phyloP scores from a whole-genome alignment of 805 yeast genomes.

The Lipomyces kockii region DNA sequence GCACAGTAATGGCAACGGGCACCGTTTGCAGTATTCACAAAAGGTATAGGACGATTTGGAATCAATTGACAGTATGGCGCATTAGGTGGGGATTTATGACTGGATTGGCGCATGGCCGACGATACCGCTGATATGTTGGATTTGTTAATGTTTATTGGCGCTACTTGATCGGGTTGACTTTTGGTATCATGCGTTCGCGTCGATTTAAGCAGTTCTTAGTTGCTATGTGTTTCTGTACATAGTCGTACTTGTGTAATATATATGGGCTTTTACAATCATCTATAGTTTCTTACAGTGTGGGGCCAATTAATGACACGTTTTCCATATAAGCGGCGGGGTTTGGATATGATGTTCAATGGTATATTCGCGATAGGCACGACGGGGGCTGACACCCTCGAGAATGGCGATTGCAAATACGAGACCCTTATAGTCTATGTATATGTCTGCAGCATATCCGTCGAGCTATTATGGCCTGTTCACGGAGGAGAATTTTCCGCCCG shows the following conservation, averaged over 20 bases:
- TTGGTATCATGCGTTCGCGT: background rate
- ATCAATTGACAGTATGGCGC: background rate
- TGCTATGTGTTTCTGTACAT: background rate
- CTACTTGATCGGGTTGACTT: background rate
- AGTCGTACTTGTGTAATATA: background rate
- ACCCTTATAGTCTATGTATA: background rate
- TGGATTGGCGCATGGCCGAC: background rate
- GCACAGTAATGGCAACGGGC: slow-evolving; percentile 15
- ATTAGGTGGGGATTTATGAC: background rate
- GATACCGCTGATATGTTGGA: background rate
- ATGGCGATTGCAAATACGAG: background rate
- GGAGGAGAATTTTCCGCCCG: background rate
- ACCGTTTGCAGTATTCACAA: slow-evolving; percentile 32
- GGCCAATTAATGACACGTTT: no score
- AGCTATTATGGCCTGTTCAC: no score
- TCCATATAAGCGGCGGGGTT: no score
- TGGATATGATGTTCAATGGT: no score
- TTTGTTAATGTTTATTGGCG: background rate
- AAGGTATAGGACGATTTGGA: slow-evolving; percentile 15
- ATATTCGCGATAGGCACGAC: no score
- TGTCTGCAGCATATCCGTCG: no score
- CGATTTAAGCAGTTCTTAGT: background rate
- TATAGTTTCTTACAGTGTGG: no score
- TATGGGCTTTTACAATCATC: background rate
- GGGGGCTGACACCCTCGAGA: background rate